Percentiles rank a stretch among this genome's conserved stretches.
Evolutionary conservation across 441 rosid genomes (phyloP).

Genomic region (Pelargonium myrrhifolium): DNA sequence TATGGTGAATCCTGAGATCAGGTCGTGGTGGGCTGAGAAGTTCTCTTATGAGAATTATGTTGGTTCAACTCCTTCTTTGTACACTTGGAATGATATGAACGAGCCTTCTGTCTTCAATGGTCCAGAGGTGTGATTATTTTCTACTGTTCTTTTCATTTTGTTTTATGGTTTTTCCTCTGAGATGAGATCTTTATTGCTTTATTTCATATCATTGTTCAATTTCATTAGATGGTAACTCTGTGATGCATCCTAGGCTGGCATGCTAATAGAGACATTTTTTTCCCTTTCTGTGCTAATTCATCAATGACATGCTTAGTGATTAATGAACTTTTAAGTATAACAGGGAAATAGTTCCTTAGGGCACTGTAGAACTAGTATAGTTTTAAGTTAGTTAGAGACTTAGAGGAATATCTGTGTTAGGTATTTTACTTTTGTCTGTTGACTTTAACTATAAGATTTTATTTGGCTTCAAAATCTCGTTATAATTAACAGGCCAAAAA

Average conservation of each 20-base stretch:
- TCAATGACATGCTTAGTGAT: background rate
- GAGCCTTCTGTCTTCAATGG: conserved; percentile 99
- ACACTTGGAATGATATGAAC: conserved; percentile 99
- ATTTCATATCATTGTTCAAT: background rate
- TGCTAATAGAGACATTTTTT: background rate
- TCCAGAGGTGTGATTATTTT: conserved; percentile 65
- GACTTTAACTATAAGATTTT: background rate
- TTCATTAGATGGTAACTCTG: background rate
- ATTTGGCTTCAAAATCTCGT: background rate
- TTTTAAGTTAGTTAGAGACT: background rate
- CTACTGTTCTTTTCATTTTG: background rate
- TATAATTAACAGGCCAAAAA: background rate
- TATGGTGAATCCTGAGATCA: conserved; percentile 75
- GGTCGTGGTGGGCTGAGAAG: conserved; percentile 85
- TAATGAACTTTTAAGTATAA: background rate
- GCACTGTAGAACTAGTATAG: background rate
- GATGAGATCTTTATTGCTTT: background rate
- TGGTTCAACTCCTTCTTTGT: conserved; percentile 84
- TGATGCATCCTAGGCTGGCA: background rate
- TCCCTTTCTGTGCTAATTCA: background rate
- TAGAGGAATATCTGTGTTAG: background rate
- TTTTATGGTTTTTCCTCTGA: background rate
- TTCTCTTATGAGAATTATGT: conserved; percentile 67
- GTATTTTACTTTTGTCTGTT: background rate
- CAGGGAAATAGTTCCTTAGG: background rate